phyloP scores from a whole-genome alignment of 2,329 filamentous ascomycete genomes.

The Pyrenophora seminiperda region DNA sequence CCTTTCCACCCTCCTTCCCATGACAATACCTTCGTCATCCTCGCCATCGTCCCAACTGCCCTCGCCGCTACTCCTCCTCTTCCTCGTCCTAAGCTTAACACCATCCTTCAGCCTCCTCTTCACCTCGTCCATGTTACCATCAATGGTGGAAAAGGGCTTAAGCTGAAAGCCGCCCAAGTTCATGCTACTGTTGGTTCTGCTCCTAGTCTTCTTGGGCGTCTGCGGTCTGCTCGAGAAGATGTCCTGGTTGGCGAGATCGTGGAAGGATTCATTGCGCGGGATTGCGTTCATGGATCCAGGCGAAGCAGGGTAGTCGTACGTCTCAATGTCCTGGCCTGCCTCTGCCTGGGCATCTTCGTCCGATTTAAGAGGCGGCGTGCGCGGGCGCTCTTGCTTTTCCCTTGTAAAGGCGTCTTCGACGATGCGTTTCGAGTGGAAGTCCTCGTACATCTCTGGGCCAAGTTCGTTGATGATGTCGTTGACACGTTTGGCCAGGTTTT shows the following conservation, averaged over 20 bases:
- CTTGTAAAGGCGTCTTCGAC: conserved; percentile 44
- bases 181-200: conserved; percentile 62
- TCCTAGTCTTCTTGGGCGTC: conserved; percentile 76
- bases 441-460: conserved; percentile 94
- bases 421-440: conserved; percentile 61
- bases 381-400: conserved; percentile 21
- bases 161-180: conserved; percentile 68
- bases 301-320: conserved; percentile 36
- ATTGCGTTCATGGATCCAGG: conserved; percentile 30
- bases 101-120: conserved; percentile 81
- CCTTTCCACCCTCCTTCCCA: conserved; percentile 25
- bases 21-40: conserved; percentile 32
- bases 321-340: conserved; percentile 24
- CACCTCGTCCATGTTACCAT: conserved; percentile 79
- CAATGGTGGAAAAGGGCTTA: conserved; percentile 69
- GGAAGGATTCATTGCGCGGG: conserved; percentile 91
- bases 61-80: conserved; percentile 53
- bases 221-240: conserved; percentile 88
- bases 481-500: conserved; percentile 77
- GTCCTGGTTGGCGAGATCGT: conserved; percentile 82
- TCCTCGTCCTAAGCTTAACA: conserved; percentile 76
- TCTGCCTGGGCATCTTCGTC: conserved; percentile 23
- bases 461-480: conserved; percentile 93
- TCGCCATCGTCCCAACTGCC: conserved; percentile 29
- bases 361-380: conserved; percentile 31